Conservation (phyloP, 768 basidiomycete genomes). For the Mycena galericulata region DNA sequence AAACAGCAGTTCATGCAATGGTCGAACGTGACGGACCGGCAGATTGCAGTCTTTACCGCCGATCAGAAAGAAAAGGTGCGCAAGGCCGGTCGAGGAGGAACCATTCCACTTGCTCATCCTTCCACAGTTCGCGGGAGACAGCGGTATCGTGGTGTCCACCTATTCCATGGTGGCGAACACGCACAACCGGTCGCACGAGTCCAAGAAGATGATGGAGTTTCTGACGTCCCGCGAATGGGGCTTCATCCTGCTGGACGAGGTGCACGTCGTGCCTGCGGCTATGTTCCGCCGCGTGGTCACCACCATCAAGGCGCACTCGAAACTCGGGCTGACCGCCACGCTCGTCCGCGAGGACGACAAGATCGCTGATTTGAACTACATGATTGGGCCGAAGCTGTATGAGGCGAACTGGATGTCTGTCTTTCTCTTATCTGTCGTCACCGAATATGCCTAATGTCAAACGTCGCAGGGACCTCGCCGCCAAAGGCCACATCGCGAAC, state of each 20-base stretch:
- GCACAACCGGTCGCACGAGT: slow-evolving; percentile 97
- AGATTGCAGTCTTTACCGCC: slow-evolving; percentile 97
- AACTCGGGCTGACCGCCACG: slow-evolving; percentile 96
- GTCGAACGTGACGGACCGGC: slow-evolving; percentile 97
- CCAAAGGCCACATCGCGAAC: slow-evolving; percentile 99
- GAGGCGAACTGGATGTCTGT: slow-evolving; percentile 98
- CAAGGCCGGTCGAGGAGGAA: slow-evolving; percentile 8
- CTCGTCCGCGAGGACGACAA: slow-evolving; percentile 99
- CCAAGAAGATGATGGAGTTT: slow-evolving; percentile 99
- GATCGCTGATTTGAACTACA: slow-evolving; percentile 97
- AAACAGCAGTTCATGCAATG: slow-evolving; percentile 98
- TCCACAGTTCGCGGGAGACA: slow-evolving; percentile 90
- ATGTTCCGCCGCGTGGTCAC: slow-evolving; percentile 99
- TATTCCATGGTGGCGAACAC: slow-evolving; percentile 99
- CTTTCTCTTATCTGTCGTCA: slow-evolving; percentile 16
- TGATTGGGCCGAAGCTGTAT: slow-evolving; percentile 99
- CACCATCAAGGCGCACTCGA: slow-evolving; percentile 98
- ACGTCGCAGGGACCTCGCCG: slow-evolving; percentile 84
- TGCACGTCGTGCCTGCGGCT: slow-evolving; percentile 98
- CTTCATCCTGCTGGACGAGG: slow-evolving; percentile 96
- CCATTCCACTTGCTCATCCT: slow-evolving; percentile 14
- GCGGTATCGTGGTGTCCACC: slow-evolving; percentile 98
- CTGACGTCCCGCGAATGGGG: slow-evolving; percentile 99
- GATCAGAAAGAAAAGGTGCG: slow-evolving; percentile 96
- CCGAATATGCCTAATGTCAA: slow-evolving; percentile 30